These are phyloP conservation scores for Neurospora sp. DNA, from an alignment of 495 filamentous ascomycete genomes.

Conservation along the genomic window DNA sequence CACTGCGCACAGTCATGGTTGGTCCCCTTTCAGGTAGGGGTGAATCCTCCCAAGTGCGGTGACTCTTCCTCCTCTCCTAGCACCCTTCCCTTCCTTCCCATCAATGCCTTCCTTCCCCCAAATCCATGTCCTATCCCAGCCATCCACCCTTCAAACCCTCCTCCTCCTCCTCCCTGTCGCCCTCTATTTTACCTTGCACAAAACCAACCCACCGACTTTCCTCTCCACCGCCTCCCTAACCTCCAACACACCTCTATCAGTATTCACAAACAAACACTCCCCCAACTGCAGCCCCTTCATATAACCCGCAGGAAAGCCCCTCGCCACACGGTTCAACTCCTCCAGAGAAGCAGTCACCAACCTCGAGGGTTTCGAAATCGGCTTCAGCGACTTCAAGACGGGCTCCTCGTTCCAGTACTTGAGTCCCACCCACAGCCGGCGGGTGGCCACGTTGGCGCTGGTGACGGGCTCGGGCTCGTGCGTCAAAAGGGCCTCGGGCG, in stretches of 20 bases:
- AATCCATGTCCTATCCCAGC: not conserved
- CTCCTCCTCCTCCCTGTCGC: conserved; percentile 3
- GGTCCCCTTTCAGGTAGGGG: not conserved
- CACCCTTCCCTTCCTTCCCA: not conserved
- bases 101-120: not conserved
- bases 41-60: not conserved
- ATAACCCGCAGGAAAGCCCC: conserved; percentile 53
- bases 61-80: not conserved
- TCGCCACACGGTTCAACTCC: conserved; percentile 50
- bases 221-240: conserved; percentile 75
- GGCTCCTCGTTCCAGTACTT: conserved; percentile 90
- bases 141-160: conserved; percentile 2
- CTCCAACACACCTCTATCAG: conserved; percentile 75
- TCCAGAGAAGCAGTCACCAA: conserved; percentile 52
- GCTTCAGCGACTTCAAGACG: conserved; percentile 58
- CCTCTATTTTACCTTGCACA: conserved; percentile 57
- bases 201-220: conserved; percentile 71
- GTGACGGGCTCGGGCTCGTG: conserved; percentile 53
- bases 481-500: conserved; percentile 34
- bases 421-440: conserved; percentile 82
- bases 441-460: conserved; percentile 61
- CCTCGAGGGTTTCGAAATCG: conserved; percentile 71
- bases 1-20: not conserved
- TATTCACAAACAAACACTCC: conserved; percentile 73
- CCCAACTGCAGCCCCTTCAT: conserved; percentile 70